These are phyloP conservation scores for Rhytidiadelphus loreus DNA, from an alignment of 225 moss, liverwort and hornwort species.

Conservation along the genomic window DNA sequence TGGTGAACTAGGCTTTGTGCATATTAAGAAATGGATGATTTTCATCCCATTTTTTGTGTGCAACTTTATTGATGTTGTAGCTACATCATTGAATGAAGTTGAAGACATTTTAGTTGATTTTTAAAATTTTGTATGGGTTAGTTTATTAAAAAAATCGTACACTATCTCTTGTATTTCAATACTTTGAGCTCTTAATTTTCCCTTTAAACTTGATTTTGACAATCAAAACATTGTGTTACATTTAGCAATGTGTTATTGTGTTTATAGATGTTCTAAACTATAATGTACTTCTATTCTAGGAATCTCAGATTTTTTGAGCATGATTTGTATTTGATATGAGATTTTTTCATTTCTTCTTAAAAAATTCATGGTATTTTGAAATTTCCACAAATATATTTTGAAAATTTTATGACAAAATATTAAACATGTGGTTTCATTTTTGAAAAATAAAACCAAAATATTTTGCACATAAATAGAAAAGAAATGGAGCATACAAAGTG, in stretches of 20 bases:
- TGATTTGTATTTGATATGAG: background rate
- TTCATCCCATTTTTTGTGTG: background rate
- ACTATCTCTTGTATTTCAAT: background rate
- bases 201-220: background rate
- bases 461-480: background rate
- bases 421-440: background rate
- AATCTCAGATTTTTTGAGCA: background rate
- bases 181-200: fast-evolving
- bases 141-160: background rate
- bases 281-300: background rate
- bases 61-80: background rate
- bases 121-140: background rate
- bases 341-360: background rate
- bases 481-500: background rate
- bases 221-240: too few relatives aligned
- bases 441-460: background rate
- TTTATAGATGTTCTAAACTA: background rate
- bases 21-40: background rate
- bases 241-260: too few relatives aligned
- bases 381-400: too few relatives aligned
- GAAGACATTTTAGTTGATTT: background rate
- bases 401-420: background rate
- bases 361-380: background rate
- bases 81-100: background rate
- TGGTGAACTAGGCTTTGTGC: background rate